phyloP scores from a whole-genome alignment of 2,329 filamentous ascomycete genomes.

The Orbilia blumenaviensis region DNA sequence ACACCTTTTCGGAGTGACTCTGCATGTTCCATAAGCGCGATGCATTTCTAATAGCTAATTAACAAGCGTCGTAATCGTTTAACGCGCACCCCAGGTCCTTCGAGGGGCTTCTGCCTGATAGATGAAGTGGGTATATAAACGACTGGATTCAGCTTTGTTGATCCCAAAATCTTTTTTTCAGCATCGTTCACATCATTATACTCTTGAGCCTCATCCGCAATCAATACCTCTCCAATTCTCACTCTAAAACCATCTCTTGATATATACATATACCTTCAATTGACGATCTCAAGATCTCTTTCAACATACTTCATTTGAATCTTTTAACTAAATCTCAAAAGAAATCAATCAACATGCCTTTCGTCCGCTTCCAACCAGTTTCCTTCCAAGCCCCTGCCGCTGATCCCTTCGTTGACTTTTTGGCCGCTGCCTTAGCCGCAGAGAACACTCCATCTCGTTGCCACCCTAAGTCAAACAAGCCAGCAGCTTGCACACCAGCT shows the following conservation, averaged over 20 bases:
- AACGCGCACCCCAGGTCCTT: conserved; percentile 9
- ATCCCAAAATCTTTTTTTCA: conserved; percentile 33
- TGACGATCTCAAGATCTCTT: neutral
- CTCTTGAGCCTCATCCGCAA: conserved; percentile 1
- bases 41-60: conserved; percentile 42
- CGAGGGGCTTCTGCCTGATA: conserved; percentile 14
- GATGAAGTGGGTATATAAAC: conserved; percentile 43
- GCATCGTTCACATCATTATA: conserved; percentile 38
- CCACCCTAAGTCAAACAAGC: neutral
- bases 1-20: conserved; percentile 11
- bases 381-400: conserved; percentile 25
- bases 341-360: conserved; percentile 44
- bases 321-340: conserved; percentile 15
- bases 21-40: conserved; percentile 37
- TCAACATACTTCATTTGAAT: conserved; percentile 24
- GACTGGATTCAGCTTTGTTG: conserved; percentile 5
- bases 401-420: conserved; percentile 42
- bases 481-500: conserved; percentile 24
- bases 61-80: conserved; percentile 33
- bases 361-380: conserved; percentile 42
- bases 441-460: conserved; percentile 13
- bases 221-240: neutral
- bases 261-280: neutral
- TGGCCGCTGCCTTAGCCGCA: conserved; percentile 36
- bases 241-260: neutral